A percentile compares a stretch with the other conserved stretches of the same genome.
phyloP scores from a whole-genome alignment of 1,284 basidiomycete genomes.

The Cutaneotrichosporon cavernicola region DNA sequence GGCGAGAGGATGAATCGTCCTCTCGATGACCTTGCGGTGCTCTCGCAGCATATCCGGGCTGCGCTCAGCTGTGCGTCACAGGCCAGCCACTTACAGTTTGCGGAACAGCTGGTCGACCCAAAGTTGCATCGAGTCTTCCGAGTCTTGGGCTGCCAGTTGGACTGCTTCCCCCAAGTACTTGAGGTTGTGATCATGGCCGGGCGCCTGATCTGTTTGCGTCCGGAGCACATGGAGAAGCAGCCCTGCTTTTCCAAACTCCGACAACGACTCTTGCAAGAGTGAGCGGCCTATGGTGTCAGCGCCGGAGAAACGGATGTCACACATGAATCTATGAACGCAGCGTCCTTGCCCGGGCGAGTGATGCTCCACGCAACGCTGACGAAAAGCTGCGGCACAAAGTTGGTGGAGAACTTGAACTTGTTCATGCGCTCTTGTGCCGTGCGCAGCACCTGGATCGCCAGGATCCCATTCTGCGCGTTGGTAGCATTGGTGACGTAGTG shows the following conservation, averaged over 20 bases:
- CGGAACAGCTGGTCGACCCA: slow-evolving; percentile 26
- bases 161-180: slow-evolving; percentile 11
- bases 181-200: neutral
- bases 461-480: slow-evolving; percentile 36
- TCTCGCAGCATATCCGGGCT: slow-evolving; percentile 38
- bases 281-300: slow-evolving; percentile 6
- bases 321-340: slow-evolving; percentile 21
- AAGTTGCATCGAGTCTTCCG: neutral
- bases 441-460: slow-evolving; percentile 39
- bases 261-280: slow-evolving; percentile 15
- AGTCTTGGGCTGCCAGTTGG: slow-evolving; percentile 12
- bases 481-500: slow-evolving; percentile 26
- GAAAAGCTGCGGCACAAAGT: slow-evolving; percentile 35
- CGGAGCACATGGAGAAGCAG: slow-evolving; percentile 40
- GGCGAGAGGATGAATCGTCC: slow-evolving; percentile 26
- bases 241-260: slow-evolving; percentile 33
- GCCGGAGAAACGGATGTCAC: slow-evolving; percentile 3
- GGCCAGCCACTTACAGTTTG: slow-evolving; percentile 23
- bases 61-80: neutral
- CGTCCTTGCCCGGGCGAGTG: slow-evolving; percentile 19
- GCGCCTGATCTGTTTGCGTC: neutral
- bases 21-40: slow-evolving; percentile 16
- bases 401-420: slow-evolving; percentile 30
- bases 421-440: slow-evolving; percentile 33
- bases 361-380: slow-evolving; percentile 28